Conservation (phyloP, 1,284 basidiomycete species). For the Papiliotrema fonsecae region DNA sequence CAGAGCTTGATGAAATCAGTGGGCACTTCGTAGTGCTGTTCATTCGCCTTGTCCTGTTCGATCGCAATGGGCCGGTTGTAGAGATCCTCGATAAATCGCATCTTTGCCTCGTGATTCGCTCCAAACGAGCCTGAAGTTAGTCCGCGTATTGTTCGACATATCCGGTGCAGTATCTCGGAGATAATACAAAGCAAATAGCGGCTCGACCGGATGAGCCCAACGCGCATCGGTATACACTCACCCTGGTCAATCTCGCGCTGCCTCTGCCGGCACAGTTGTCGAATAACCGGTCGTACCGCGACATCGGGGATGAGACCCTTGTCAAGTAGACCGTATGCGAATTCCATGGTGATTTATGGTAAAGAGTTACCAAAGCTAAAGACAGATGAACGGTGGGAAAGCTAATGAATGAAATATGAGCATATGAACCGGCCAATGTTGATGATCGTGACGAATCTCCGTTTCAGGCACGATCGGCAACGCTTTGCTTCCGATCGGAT, state of each 20-base stretch:
- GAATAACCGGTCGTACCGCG: slow-evolving; percentile 58
- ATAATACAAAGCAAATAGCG: not conserved
- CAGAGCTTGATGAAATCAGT: slow-evolving; percentile 65
- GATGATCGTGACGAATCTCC: not conserved
- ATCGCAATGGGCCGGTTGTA: slow-evolving; percentile 57
- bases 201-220: not conserved
- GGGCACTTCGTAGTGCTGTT: slow-evolving; percentile 73
- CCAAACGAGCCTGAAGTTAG: slow-evolving; percentile 53
- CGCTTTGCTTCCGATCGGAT: not conserved
- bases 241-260: slow-evolving; percentile 58
- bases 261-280: slow-evolving; percentile 58
- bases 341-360: slow-evolving; percentile 22
- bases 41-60: slow-evolving; percentile 65
- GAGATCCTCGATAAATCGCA: slow-evolving; percentile 51
- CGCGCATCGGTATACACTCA: slow-evolving; percentile 9
- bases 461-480: not conserved
- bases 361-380: too few relatives aligned
- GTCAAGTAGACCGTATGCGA: slow-evolving; percentile 34
- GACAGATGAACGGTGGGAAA: not conserved
- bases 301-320: slow-evolving; percentile 57
- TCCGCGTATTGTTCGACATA: too few relatives aligned
- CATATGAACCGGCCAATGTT: not conserved
- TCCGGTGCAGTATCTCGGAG: not conserved
- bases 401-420: not conserved
- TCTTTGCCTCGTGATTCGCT: slow-evolving; percentile 63